Conservation (phyloP, 805 yeast species). For the Ogataea angusta region DNA sequence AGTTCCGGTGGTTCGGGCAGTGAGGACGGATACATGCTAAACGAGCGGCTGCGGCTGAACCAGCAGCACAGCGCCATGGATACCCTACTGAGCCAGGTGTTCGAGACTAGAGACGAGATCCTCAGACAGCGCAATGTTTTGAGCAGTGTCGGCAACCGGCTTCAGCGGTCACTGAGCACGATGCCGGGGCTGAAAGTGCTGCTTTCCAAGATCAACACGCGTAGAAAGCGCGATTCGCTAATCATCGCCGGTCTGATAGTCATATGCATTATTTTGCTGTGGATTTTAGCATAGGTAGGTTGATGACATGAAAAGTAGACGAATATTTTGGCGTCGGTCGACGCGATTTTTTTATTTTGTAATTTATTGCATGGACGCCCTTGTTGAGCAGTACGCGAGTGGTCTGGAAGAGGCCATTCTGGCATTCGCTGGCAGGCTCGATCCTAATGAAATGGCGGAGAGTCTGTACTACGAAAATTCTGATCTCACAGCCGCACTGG, state of each 20-base stretch:
- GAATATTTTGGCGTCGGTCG: slow-evolving; percentile 6
- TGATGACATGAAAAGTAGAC: not conserved
- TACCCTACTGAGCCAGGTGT: slow-evolving; percentile 76
- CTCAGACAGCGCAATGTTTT: slow-evolving; percentile 65
- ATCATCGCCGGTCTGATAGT: slow-evolving; percentile 76
- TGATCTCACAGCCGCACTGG: not conserved
- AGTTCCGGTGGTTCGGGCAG: slow-evolving; percentile 16
- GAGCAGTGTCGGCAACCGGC: slow-evolving; percentile 57
- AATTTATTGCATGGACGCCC: slow-evolving; percentile 6
- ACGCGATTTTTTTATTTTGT: not conserved
- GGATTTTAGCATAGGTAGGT: slow-evolving; percentile 24
- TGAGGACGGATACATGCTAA: slow-evolving; percentile 54
- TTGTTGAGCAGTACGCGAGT: slow-evolving; percentile 7
- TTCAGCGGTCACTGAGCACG: slow-evolving; percentile 57
- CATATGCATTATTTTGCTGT: slow-evolving; percentile 65
- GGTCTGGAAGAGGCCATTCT: slow-evolving; percentile 2
- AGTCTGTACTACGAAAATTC: not conserved
- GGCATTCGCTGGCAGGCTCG: not conserved
- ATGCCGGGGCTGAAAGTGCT: slow-evolving; percentile 83
- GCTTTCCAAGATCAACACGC: slow-evolving; percentile 76
- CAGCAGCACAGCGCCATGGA: slow-evolving; percentile 75
- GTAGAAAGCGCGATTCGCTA: slow-evolving; percentile 84
- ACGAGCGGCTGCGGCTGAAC: slow-evolving; percentile 73
- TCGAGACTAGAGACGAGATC: slow-evolving; percentile 84
- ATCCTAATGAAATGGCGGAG: not conserved